Base-by-base conservation (phyloP, 2,329 filamentous ascomycete genomes). In the Aspergillus fischeri region DNA sequence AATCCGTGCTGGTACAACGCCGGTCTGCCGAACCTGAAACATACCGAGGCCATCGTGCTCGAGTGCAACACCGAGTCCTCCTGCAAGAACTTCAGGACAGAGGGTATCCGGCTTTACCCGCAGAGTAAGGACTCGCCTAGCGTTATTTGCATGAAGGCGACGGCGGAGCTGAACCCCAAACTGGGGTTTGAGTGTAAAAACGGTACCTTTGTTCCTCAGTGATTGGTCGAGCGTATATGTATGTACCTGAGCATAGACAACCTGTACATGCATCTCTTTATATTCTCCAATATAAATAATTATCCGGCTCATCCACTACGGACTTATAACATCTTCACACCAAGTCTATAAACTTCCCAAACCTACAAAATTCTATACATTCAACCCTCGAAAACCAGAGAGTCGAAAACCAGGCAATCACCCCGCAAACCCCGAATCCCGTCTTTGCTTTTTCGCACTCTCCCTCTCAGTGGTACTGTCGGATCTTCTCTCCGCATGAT, bases 1-100 rank as follows among this genome's bases (percentile, higher is more conserved):
- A 63, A 77, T 55, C 77, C 76, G 3, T 79, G 75, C 62, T 79
- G 77, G 76, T 79, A 79, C 58, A 62, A 78, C 53, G 64, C 61
- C 7, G 75, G 76, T 2, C 64, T 78, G 1, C 65, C 70, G 0
- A 64, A 72, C 32, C 63, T 77, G 27, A 70, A 70, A 8, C 75
- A 77, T 51, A 78, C 73, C 1, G 75, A 78, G 57, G 70, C 73
- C 9, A 64, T 77, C 38, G 73, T 79, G 38, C 63, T 79, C 24
- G 74, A 78, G 58, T 78, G 77, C 57, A 76, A 76, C 56, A 75
- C 73, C 2, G 62, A 71, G 9, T 64, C 60, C 4, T 77, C 74
- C 3, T 78, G 76, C 64, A 65, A 67, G 54, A 67, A 73, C 54
- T 74, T 76, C 50, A 56, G 49, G n/a, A 53, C 70, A 21, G 59